Evolutionary conservation across 345 rosid species (phyloP).

Genomic region (Bruguiera sexangula): DNA sequence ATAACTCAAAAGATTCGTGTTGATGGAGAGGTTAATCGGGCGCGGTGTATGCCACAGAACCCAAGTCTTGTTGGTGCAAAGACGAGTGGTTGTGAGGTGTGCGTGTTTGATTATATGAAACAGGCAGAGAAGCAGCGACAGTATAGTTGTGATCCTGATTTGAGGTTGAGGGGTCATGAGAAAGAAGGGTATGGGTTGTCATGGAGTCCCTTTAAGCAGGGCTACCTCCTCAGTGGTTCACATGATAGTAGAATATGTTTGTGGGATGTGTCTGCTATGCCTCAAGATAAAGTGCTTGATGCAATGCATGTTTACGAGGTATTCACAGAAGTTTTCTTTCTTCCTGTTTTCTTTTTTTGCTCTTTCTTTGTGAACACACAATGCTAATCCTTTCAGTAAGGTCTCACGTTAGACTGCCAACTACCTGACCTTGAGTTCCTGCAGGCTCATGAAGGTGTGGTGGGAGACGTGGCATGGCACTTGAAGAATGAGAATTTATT

Average conservation of each 20-base stretch:
- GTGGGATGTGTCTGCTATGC: constrained; percentile 71
- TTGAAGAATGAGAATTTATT: constrained; percentile 72
- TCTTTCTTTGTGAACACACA: background rate
- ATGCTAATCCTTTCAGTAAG: background rate
- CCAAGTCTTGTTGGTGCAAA: constrained; percentile 65
- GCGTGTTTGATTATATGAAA: constrained; percentile 66
- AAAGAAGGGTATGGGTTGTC: constrained; percentile 93
- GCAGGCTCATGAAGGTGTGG: constrained; percentile 72
- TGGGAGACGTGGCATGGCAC: constrained; percentile 93
- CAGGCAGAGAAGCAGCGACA: constrained; percentile 41
- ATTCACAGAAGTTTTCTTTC: constrained; percentile 10
- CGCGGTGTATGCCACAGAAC: constrained; percentile 87
- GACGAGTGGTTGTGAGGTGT: constrained; percentile 76
- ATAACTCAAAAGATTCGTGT: constrained; percentile 66
- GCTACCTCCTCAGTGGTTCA: constrained; percentile 87
- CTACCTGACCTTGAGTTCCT: constrained; percentile 12
- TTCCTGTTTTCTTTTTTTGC: background rate
- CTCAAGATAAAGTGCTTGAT: constrained; percentile 56
- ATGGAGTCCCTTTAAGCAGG: constrained; percentile 84
- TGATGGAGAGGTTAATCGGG: constrained; percentile 94
- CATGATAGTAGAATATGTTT: constrained; percentile 78
- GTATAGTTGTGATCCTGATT: constrained; percentile 65
- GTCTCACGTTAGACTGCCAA: constrained; percentile 16
- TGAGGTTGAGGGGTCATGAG: constrained; percentile 82
- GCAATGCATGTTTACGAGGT: constrained; percentile 75